Evolutionary conservation across 306 rosid genomes (phyloP).

Genomic region (Lagenaria siceraria): DNA sequence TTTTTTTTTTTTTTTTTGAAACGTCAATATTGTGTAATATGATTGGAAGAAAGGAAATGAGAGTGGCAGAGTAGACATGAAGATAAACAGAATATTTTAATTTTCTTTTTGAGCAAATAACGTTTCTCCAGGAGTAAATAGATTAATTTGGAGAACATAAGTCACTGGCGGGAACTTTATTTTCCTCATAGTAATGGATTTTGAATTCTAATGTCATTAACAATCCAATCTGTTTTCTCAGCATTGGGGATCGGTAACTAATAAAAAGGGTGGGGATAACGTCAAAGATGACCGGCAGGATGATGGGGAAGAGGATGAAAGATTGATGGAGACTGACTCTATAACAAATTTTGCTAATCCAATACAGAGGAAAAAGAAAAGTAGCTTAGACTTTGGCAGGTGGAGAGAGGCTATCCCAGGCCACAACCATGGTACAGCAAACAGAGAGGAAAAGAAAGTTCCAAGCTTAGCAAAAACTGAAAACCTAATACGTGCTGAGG

Average conservation of each 20-base stretch:
- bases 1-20: not conserved
- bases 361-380: slow-evolving; percentile 45
- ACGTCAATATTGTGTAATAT: not conserved
- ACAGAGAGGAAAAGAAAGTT: slow-evolving; percentile 13
- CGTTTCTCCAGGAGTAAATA: not conserved
- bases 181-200: not conserved
- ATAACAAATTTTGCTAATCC: slow-evolving; percentile 53
- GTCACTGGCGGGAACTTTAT: not conserved
- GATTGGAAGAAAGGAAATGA: not conserved
- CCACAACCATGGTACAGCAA: slow-evolving; percentile 22
- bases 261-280: slow-evolving; percentile 16
- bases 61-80: not conserved
- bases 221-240: slow-evolving; percentile 27
- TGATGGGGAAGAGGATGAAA: slow-evolving; percentile 33
- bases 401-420: slow-evolving; percentile 45
- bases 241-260: slow-evolving; percentile 61
- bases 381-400: slow-evolving; percentile 45
- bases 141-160: not conserved
- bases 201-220: slow-evolving; percentile 7
- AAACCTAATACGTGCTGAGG: slow-evolving; percentile 13
- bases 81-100: not conserved
- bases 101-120: not conserved
- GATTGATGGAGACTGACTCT: slow-evolving; percentile 26
- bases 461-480: slow-evolving; percentile 7
- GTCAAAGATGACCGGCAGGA: slow-evolving; percentile 15